phyloP scores from a whole-genome alignment of 129 eudicot species.

The Arctium minus region DNA sequence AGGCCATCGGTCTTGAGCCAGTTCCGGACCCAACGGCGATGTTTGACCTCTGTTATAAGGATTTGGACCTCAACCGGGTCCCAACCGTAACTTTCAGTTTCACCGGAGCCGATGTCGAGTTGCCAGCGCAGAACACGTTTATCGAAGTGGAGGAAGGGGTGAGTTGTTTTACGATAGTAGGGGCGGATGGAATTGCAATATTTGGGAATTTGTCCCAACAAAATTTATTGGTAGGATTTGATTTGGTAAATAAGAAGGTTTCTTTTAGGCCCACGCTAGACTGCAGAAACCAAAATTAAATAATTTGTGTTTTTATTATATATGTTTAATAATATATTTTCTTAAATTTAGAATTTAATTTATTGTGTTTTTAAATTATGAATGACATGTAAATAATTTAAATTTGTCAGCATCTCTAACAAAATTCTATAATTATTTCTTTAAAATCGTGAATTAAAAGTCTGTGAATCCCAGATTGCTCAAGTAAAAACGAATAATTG shows the following conservation, averaged over 20 bases:
- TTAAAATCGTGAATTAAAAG: too few relatives aligned
- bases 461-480: too few relatives aligned
- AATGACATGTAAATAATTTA: too few relatives aligned
- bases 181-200: slow-evolving; percentile 17
- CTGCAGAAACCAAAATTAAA: slow-evolving; percentile 11
- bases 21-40: slow-evolving; percentile 18
- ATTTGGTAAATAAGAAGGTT: slow-evolving; percentile 29
- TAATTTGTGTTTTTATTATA: not conserved
- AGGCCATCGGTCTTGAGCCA: not conserved
- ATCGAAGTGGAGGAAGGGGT: slow-evolving; percentile 16
- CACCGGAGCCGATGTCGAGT: slow-evolving; percentile 34
- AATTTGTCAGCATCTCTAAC: too few relatives aligned
- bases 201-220: slow-evolving; percentile 50
- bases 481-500: too few relatives aligned
- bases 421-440: too few relatives aligned
- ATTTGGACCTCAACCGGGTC: not conserved
- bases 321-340: not conserved
- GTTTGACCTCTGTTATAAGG: slow-evolving; percentile 31
- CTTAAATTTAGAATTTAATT: not conserved
- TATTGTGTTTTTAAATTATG: too few relatives aligned
- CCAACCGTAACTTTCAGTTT: slow-evolving; percentile 37
- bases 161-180: slow-evolving; percentile 35
- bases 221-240: slow-evolving; percentile 48
- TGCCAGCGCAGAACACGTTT: slow-evolving; percentile 23
- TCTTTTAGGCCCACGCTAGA: slow-evolving; percentile 40